Base-by-base conservation (phyloP, 1,284 basidiomycete genomes). In the Porodaedalea pini region DNA sequence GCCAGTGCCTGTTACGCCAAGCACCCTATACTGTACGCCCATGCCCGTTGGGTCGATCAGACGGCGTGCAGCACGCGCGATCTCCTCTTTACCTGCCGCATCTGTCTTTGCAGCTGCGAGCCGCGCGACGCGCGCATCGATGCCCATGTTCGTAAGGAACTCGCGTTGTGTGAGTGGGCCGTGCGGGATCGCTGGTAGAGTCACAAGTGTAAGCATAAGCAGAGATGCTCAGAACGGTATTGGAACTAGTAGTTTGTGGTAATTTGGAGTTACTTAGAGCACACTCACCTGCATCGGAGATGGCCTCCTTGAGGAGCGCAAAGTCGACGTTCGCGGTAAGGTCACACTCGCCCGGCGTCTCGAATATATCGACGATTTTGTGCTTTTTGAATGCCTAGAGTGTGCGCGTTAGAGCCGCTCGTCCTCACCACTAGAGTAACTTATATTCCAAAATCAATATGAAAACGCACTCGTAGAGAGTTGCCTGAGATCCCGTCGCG, bases 301-400 rank as follows among this genome's bases (percentile, higher is more conserved):
- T 74, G 0, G 92, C 86, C 70, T 95, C 92, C 63, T 81, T 80
- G 40, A 99, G 77, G 68, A 92, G 92, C 0, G 85, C 81, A 72
- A 99, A 99, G 72, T 99, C 94, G 52, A 99, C 96, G 67, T 99
- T 98, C 31, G 90, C 88, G 0, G 97, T 99, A 50, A 99, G 73
- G 70, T 99, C 97, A 45, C 90, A 90, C 47, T 89, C 79, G 10
- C 97, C 96, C 0, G 96, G 95, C 8, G 80, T 73, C 56, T 88
- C 78, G 66, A 99, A 95, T 0, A 92, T 79, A 67, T 95, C 90
- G 0, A 93, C 90, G 19, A 94, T 83, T 61, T 88, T 78, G 70
- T 99, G 97, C 27, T 85, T 77, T 65, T 87, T 86, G 79, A 99
- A 98, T 0, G 90, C 96, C 90, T 96, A 62, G n/a, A n/a, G n/a